These are phyloP conservation scores for Ophiocordyceps unilateralis DNA, from an alignment of 2,329 filamentous ascomycete species.

Conservation along the genomic window DNA sequence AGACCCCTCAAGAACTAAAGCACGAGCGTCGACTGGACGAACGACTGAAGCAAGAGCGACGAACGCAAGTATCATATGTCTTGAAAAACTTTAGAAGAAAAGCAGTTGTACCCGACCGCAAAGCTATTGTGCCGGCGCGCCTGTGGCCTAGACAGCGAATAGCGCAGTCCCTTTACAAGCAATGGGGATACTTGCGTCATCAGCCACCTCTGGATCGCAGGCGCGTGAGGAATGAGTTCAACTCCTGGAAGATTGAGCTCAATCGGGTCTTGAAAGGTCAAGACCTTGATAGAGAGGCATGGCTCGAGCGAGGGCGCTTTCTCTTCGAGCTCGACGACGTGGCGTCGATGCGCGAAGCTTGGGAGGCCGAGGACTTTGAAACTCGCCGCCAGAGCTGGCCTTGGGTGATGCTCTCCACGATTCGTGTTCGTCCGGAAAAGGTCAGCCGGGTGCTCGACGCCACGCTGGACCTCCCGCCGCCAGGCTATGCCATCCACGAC, in stretches of 20 bases:
- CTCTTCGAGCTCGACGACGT: neutral
- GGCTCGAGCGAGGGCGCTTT: neutral
- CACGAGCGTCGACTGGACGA: neutral
- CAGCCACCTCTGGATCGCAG: constrained; percentile 9
- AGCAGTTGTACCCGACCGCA: neutral
- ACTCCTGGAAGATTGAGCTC: constrained; percentile 13
- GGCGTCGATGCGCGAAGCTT: neutral
- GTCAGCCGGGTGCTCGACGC: constrained; percentile 17
- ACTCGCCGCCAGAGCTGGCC: constrained; percentile 14
- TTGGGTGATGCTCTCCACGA: constrained; percentile 16
- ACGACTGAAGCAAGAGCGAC: neutral
- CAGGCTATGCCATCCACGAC: constrained; percentile 21
- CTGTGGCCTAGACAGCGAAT: neutral
- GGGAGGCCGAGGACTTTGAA: constrained; percentile 1
- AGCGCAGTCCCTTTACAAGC: constrained; percentile 4
- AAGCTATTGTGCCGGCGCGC: neutral
- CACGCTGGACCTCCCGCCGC: constrained; percentile 17
- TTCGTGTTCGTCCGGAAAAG: constrained; percentile 15
- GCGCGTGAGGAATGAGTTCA: constrained; percentile 8
- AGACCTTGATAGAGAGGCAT: neutral
- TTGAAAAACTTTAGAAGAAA: neutral
- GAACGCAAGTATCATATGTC: neutral
- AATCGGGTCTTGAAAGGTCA: constrained; percentile 5
- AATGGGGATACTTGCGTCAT: constrained; percentile 17
- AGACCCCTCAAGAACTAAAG: neutral